phyloP scores from a whole-genome alignment of 2,329 filamentous ascomycete genomes.

The Alternaria angustiovoidea region DNA sequence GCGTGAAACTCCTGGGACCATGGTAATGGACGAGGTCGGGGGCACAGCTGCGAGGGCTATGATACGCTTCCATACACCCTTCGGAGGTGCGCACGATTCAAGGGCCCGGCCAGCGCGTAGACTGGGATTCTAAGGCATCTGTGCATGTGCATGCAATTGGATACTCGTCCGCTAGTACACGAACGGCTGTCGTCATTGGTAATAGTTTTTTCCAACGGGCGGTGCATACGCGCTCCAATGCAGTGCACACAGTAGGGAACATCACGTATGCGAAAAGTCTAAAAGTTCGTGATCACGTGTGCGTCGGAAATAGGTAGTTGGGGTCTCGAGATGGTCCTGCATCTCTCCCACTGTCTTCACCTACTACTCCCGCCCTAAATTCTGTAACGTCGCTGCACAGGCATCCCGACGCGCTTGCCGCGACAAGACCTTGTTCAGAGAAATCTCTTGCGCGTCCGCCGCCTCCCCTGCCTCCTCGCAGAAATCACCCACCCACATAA shows the following conservation, averaged over 20 bases:
- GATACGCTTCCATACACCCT: conserved; percentile 3
- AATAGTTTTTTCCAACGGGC: conserved; percentile 17
- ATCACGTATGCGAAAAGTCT: conserved; percentile 22
- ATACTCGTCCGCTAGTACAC: conserved; percentile 24
- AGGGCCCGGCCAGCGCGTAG: conserved; percentile 25
- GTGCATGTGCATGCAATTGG: conserved; percentile 29
- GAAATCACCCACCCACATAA: conserved; percentile 9
- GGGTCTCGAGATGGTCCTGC: conserved; percentile 5
- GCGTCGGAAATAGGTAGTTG: background rate
- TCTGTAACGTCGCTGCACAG: conserved; percentile 24
- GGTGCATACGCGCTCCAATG: conserved; percentile 24
- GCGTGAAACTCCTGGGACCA: conserved; percentile 23
- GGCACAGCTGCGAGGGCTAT: background rate
- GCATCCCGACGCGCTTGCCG: conserved; percentile 34
- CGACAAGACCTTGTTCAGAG: conserved; percentile 23
- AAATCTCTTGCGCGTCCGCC: conserved; percentile 25
- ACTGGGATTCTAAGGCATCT: conserved; percentile 23
- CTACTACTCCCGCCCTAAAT: conserved; percentile 17
- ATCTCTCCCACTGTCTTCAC: conserved; percentile 10
- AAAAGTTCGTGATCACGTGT: conserved; percentile 27
- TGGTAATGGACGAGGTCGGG: conserved; percentile 1
- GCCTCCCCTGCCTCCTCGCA: conserved; percentile 19
- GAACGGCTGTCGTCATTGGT: conserved; percentile 27
- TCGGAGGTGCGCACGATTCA: conserved; percentile 24
- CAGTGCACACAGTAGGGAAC: conserved; percentile 16